These are phyloP conservation scores for Casuarina cunninghamiana DNA, from an alignment of 306 rosid species.

Conservation along the genomic window DNA sequence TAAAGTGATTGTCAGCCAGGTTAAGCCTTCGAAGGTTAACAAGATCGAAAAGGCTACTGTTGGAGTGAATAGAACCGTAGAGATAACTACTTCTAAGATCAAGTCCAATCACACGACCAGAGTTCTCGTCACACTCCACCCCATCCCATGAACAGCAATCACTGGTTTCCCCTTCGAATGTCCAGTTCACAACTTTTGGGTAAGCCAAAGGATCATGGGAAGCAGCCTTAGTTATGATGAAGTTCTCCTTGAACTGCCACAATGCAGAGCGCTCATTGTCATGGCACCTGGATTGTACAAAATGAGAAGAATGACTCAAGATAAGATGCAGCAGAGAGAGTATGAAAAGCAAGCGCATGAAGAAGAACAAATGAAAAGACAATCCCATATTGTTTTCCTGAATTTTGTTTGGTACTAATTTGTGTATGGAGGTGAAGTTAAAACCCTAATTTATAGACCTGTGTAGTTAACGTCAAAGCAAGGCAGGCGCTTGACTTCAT, in stretches of 20 bases:
- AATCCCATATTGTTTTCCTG: neutral
- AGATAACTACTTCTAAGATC: neutral
- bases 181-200: neutral
- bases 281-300: neutral
- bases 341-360: neutral
- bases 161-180: neutral
- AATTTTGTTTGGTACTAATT: no score
- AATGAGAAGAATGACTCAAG: neutral
- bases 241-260: neutral
- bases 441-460: no score
- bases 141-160: slow-evolving; percentile 2
- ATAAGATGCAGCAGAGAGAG: neutral
- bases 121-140: neutral
- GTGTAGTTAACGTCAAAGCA: no score
- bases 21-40: neutral
- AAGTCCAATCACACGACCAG: neutral
- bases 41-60: neutral
- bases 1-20: neutral
- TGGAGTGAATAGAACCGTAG: neutral
- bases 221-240: neutral
- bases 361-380: neutral
- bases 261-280: neutral
- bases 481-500: no score
- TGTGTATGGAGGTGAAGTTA: no score
- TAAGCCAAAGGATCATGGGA: neutral